Percentiles rank a stretch among this genome's conserved stretches.
Evolutionary conservation across 2,329 filamentous ascomycete species (phyloP).

Genomic region (Paraconiothyrium sp.): DNA sequence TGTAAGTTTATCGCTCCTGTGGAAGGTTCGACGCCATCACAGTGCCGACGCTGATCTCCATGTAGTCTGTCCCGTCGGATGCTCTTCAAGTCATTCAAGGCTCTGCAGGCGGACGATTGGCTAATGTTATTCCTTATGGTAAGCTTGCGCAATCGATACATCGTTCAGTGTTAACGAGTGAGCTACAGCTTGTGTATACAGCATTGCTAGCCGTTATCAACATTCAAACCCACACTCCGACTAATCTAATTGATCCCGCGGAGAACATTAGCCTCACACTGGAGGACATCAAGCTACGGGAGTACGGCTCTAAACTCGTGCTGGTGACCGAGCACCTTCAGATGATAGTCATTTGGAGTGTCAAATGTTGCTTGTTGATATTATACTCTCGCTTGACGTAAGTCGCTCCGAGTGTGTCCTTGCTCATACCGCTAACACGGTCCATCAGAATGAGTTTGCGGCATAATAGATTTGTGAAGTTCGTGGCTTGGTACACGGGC

Average conservation of each 20-base stretch:
- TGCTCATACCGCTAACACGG: neutral
- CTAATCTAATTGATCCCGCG: slow-evolving; percentile 52
- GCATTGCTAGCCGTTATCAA: slow-evolving; percentile 55
- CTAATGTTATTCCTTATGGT: slow-evolving; percentile 59
- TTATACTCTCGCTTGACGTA: slow-evolving; percentile 55
- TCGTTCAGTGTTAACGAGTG: neutral
- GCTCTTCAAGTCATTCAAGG: slow-evolving; percentile 54
- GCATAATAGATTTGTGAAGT: slow-evolving; percentile 50
- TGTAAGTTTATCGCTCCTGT: slow-evolving; percentile 38
- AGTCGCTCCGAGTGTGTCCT: slow-evolving; percentile 25
- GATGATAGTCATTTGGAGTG: slow-evolving; percentile 57
- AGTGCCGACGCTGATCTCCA: neutral
- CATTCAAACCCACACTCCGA: slow-evolving; percentile 47
- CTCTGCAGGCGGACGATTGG: slow-evolving; percentile 63
- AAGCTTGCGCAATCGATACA: slow-evolving; percentile 29
- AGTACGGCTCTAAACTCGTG: slow-evolving; percentile 61
- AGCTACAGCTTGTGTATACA: slow-evolving; percentile 51
- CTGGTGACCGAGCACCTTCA: slow-evolving; percentile 61
- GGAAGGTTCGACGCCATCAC: neutral
- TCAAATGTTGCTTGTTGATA: slow-evolving; percentile 61
- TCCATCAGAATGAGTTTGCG: slow-evolving; percentile 30
- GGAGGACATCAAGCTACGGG: slow-evolving; percentile 37
- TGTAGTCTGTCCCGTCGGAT: slow-evolving; percentile 50
- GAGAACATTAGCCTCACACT: slow-evolving; percentile 52
- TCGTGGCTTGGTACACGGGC: slow-evolving; percentile 53